phyloP scores from a whole-genome alignment of 164 flowering plant genomes.

The Hamamelis virginiana region DNA sequence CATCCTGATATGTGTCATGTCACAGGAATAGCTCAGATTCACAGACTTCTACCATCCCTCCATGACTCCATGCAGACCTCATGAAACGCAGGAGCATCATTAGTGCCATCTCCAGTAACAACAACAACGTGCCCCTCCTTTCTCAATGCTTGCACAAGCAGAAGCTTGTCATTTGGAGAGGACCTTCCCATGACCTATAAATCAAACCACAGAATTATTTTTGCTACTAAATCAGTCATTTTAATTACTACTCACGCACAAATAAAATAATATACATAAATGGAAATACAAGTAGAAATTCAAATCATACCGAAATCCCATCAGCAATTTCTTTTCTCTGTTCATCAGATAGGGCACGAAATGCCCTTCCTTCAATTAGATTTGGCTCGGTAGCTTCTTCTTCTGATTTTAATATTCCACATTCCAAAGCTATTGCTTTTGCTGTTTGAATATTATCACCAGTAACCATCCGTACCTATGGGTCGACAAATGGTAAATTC shows the following conservation, averaged over 20 bases:
- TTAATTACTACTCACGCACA: background rate
- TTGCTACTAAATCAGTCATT: background rate
- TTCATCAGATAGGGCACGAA: slow-evolving; percentile 53
- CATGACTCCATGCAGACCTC: slow-evolving; percentile 51
- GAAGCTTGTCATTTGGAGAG: slow-evolving; percentile 92
- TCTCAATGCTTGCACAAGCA: slow-evolving; percentile 86
- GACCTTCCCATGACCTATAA: slow-evolving; percentile 95
- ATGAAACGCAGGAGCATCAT: slow-evolving; percentile 97
- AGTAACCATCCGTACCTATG: slow-evolving; percentile 93
- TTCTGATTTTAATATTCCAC: slow-evolving; percentile 72
- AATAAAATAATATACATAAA: background rate
- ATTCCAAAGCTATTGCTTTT: slow-evolving; percentile 91
- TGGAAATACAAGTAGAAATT: background rate
- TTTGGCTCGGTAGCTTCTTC: slow-evolving; percentile 61
- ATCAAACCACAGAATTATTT: slow-evolving; percentile 9
- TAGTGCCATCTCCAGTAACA: slow-evolving; percentile 98
- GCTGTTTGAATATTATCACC: slow-evolving; percentile 95
- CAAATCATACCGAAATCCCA: slow-evolving; percentile 61
- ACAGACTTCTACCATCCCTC: background rate
- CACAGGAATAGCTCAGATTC: no score
- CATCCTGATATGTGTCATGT: no score
- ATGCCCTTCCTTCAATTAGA: slow-evolving; percentile 75
- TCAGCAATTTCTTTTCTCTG: slow-evolving; percentile 59
- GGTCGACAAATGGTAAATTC: background rate
- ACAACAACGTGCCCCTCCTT: slow-evolving; percentile 85